phyloP scores from a whole-genome alignment of 768 basidiomycete genomes.

The Pleurotus cornucopiae region DNA sequence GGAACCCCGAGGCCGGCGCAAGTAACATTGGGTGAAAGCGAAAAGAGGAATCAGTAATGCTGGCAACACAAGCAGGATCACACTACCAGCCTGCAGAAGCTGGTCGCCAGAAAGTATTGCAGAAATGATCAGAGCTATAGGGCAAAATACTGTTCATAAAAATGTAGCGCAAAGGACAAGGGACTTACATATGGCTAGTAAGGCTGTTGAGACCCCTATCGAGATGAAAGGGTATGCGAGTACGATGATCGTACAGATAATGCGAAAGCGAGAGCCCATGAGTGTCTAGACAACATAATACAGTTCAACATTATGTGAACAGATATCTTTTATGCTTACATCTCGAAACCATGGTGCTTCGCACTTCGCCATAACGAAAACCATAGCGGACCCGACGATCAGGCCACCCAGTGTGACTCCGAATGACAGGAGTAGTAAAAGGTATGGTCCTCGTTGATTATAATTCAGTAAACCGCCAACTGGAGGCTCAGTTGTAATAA shows the following conservation, averaged over 20 bases:
- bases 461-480: background rate
- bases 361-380: conserved; percentile 4
- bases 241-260: background rate
- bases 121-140: background rate
- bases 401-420: conserved; percentile 3
- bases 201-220: background rate
- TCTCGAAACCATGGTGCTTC: background rate
- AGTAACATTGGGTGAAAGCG: background rate
- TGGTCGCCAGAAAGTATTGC: background rate
- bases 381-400: conserved; percentile 6
- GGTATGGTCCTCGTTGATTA: background rate
- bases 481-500: conserved; percentile 4
- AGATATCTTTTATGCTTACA: background rate
- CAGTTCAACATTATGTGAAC: background rate
- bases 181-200: background rate
- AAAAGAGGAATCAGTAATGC: background rate
- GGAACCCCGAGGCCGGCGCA: too few species aligned
- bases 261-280: conserved; percentile 1
- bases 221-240: conserved; percentile 2
- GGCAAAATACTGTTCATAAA: background rate
- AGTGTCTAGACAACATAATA: background rate
- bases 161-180: background rate
- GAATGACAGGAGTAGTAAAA: conserved; percentile 1
- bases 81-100: background rate
- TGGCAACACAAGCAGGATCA: background rate